Base-by-base conservation (phyloP, 805 yeast species). In the Spathaspora girioi region DNA sequence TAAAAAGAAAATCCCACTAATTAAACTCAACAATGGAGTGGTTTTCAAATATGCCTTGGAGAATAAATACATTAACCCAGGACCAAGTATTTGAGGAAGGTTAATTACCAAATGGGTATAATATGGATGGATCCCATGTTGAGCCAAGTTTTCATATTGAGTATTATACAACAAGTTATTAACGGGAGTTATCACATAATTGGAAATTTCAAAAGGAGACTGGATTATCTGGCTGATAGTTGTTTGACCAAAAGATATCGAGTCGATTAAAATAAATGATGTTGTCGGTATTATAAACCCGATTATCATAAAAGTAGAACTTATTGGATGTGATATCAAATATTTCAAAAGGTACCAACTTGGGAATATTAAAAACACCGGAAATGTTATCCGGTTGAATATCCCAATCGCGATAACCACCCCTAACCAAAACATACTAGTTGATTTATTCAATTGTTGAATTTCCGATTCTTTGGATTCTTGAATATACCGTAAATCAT, bases 321-420 rank as follows among this genome's bases (percentile, higher is more conserved):
- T 58, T 9, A 15, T 12, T 3, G 62, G 52, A 59, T 78, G 69
- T 20, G 48, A 58, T 45, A 68, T 48, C 50, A 79, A 71, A 56
- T 73, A 81, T 51, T 69, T 71, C 14, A 80, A 41, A 5, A 86
- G 61, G 43, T 67, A 75, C 38, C 77, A 42, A 0, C 76, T 60
- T 1, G 98, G 98, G 2, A 89, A 49, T 0, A 85, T 44, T 41
- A 96, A 60, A 72, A 89, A 94, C 0, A 85, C 87, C 0, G 83
- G 76, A 61, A 93, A 93, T 0, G 97, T 90, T 26, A 90, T 79
- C 58, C 99, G 74, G 65, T 92, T 94, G 73, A 92, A 93, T 0
- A 81, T 56, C 0, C 98, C 99, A 20, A 91, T 45, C 0, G 86
- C 71, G 1, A 83, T 59, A 0, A 86, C 43, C 0, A 69, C 48